Evolutionary conservation across 1,284 basidiomycete genomes (phyloP).

Genomic region (Boletus sp.): DNA sequence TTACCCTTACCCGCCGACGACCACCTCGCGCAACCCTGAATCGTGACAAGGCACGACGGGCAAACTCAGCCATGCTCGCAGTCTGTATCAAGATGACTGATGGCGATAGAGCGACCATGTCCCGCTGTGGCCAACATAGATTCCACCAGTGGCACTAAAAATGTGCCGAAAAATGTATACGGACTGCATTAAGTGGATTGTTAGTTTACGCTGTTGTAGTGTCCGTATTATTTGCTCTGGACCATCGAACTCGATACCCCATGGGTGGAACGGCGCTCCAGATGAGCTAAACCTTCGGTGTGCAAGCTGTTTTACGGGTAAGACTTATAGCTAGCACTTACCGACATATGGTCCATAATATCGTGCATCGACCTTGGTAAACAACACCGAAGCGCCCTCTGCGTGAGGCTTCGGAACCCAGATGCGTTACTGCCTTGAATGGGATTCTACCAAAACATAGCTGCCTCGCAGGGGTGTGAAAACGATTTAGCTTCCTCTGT

Average conservation of each 20-base stretch:
- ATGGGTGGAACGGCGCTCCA: conserved; percentile 22
- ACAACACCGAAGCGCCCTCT: conserved; percentile 23
- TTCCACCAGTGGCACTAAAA: too few relatives aligned
- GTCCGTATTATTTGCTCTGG: conserved; percentile 11
- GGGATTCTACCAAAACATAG: conserved; percentile 31
- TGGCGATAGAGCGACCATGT: conserved; percentile 1
- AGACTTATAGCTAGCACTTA: background rate
- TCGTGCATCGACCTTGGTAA: conserved; percentile 28
- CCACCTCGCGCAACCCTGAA: background rate
- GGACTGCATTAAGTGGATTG: too few relatives aligned
- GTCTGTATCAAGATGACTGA: background rate
- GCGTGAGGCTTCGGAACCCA: conserved; percentile 26
- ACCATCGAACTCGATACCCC: conserved; percentile 32
- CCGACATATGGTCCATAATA: conserved; percentile 16
- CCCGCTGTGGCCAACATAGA: too few relatives aligned
- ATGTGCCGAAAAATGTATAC: too few relatives aligned
- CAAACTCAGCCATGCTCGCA: conserved; percentile 14
- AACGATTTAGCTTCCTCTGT: background rate
- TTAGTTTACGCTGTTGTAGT: background rate
- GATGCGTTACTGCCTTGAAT: conserved; percentile 1
- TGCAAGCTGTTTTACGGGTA: conserved; percentile 23
- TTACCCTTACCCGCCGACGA: too few relatives aligned
- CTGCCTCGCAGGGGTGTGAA: conserved; percentile 23
- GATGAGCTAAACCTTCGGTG: conserved; percentile 20
- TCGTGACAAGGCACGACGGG: conserved; percentile 7